Evolutionary conservation across 169 alveolate species (phyloP).

Genomic region (Plasmodium blacklocki): DNA sequence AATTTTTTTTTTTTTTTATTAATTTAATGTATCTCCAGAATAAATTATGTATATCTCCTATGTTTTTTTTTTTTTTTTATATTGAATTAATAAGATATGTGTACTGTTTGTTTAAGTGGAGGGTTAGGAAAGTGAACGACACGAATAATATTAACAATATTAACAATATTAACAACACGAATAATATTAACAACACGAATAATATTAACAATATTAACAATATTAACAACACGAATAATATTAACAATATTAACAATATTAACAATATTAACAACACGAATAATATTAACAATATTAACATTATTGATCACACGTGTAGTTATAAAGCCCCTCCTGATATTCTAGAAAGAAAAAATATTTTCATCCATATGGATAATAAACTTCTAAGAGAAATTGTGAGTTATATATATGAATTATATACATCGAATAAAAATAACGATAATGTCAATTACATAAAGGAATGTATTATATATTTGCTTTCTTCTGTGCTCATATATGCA

Average conservation of each 20-base stretch:
- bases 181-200: too few relatives aligned
- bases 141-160: background rate
- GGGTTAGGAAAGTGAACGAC: background rate
- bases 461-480: background rate
- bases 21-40: constrained; percentile 24
- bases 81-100: constrained; percentile 14
- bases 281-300: background rate
- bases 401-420: constrained; percentile 3
- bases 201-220: background rate
- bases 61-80: constrained; percentile 28
- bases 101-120: background rate
- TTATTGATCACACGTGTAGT: background rate
- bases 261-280: background rate
- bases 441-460: constrained; percentile 6
- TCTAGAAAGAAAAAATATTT: background rate
- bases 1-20: background rate
- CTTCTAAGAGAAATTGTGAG: constrained; percentile 2
- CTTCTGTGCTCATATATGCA: constrained; percentile 20
- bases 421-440: background rate
- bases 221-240: background rate
- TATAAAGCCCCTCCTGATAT: too few relatives aligned
- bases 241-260: background rate
- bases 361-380: constrained; percentile 4
- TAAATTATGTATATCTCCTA: background rate
- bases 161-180: too few relatives aligned